phyloP scores from a whole-genome alignment of 805 yeast genomes.

The Candida nonsorbophila region DNA sequence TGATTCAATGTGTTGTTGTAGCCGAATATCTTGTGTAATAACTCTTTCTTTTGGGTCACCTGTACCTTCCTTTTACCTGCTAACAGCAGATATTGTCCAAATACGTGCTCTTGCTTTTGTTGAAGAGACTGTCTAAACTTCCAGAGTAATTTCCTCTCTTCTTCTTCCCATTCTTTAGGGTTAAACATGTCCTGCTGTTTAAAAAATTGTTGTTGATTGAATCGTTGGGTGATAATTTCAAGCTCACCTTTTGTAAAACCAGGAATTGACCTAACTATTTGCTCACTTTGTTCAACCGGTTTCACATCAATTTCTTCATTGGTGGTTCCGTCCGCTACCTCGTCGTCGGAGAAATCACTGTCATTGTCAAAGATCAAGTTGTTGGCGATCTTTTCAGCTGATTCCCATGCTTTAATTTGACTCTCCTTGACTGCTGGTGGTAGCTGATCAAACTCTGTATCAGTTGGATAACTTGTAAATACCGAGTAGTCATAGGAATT shows the following conservation, averaged over 20 bases:
- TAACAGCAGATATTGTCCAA: slow-evolving; percentile 26
- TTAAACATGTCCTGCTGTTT: slow-evolving; percentile 1
- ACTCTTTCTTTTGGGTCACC: slow-evolving; percentile 33
- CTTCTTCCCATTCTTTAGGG: slow-evolving; percentile 9
- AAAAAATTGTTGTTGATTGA: slow-evolving; percentile 6
- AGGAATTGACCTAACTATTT: slow-evolving; percentile 26
- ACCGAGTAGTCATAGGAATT: slow-evolving; percentile 33
- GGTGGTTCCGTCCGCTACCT: slow-evolving; percentile 10
- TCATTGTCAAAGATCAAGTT: slow-evolving; percentile 31
- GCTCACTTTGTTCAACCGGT: neutral
- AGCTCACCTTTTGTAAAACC: slow-evolving; percentile 35
- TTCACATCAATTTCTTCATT: slow-evolving; percentile 3
- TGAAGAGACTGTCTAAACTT: slow-evolving; percentile 26
- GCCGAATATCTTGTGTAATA: slow-evolving; percentile 34
- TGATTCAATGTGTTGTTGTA: slow-evolving; percentile 31
- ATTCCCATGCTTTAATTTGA: slow-evolving; percentile 42
- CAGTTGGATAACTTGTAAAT: slow-evolving; percentile 19
- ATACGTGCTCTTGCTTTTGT: slow-evolving; percentile 26
- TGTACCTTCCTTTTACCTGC: slow-evolving; percentile 34
- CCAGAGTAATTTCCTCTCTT: slow-evolving; percentile 21
- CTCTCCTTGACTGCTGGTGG: slow-evolving; percentile 34
- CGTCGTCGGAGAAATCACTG: slow-evolving; percentile 16
- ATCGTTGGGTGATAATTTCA: slow-evolving; percentile 16
- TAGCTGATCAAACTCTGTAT: slow-evolving; percentile 11
- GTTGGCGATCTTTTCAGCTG: slow-evolving; percentile 33